Base-by-base conservation (phyloP, 805 yeast species). In the Candida maesae region DNA sequence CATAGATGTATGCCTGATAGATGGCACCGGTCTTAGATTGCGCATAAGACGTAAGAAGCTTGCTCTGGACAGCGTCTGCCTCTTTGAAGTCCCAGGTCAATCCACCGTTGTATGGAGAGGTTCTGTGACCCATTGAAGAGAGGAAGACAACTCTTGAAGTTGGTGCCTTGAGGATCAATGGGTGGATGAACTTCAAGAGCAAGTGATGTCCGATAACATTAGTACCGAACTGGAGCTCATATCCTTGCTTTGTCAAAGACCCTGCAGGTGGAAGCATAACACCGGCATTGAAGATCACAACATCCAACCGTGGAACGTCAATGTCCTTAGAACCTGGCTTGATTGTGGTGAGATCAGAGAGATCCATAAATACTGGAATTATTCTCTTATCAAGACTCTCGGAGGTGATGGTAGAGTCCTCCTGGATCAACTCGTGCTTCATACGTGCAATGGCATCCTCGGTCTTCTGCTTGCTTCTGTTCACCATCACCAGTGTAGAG, bases 171-270 rank as follows among this genome's bases (percentile, higher is more conserved):
- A 61, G 39, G n/a, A 75, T 44, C 6, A 68, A 43, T 10, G 71
- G 72, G 23, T 58, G 59, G 33, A 72, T 49, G n/a, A 61, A 53
- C 39, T 63, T 61, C 44, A 72, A 68, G 16, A 75, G 55, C 18
- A 72, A 51, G 41, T 64, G 70, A 17, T 73, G 72, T 1, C 71
- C 79, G 12, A 76, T 45, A 16, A 53, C 65, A 51, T 76, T 76
- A 17, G 68, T 65, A 10, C 76, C 79, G 33, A 73, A 55, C 38
- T 69, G 73, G 29, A 61, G 41, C 39, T 75, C 79, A 41, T 61
- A 65, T 9, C 74, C 76, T 53, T 75, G 76, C 11, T 38, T 53
- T 2, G 77, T 64, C 23, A 39, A 39, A 7, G 66, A 47, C 1
- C 62, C 67, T n/a, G 38, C 33, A 5, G 73, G 68, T 5, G 70